phyloP scores from a whole-genome alignment of 306 rosid genomes.

The Begonia masoniana region DNA sequence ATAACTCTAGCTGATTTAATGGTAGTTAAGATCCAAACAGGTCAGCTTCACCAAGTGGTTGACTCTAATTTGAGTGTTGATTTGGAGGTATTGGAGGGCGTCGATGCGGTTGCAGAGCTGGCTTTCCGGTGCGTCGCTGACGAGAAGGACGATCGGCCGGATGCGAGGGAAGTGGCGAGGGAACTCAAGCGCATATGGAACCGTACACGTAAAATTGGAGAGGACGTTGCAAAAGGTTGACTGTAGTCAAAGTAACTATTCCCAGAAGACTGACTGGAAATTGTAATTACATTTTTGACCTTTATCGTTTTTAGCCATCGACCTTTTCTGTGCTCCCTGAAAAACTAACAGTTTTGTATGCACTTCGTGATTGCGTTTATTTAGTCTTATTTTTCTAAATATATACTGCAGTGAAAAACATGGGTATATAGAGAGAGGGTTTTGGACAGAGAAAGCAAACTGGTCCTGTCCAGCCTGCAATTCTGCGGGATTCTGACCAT shows the following conservation, averaged over 20 bases:
- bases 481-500: too few species aligned
- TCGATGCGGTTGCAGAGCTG: constrained; percentile 57
- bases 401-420: too few species aligned
- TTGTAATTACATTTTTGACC: too few species aligned
- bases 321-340: too few species aligned
- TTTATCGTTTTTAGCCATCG: too few species aligned
- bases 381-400: too few species aligned
- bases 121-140: constrained; percentile 92
- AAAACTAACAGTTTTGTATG: too few species aligned
- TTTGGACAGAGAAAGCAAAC: too few species aligned
- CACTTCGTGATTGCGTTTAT: too few species aligned
- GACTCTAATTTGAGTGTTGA: constrained; percentile 46
- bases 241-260: background rate
- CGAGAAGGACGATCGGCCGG: constrained; percentile 88
- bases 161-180: constrained; percentile 66
- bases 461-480: too few species aligned
- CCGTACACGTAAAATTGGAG: constrained; percentile 21
- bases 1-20: constrained; percentile 77
- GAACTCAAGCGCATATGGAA: constrained; percentile 46
- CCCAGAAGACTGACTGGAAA: too few species aligned
- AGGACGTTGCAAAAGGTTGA: constrained; percentile 24
- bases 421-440: too few species aligned
- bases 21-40: constrained; percentile 76
- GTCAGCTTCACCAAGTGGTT: constrained; percentile 55
- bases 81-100: constrained; percentile 22